phyloP scores from a whole-genome alignment of 257 asterid species.

The Agastache rugosa region DNA sequence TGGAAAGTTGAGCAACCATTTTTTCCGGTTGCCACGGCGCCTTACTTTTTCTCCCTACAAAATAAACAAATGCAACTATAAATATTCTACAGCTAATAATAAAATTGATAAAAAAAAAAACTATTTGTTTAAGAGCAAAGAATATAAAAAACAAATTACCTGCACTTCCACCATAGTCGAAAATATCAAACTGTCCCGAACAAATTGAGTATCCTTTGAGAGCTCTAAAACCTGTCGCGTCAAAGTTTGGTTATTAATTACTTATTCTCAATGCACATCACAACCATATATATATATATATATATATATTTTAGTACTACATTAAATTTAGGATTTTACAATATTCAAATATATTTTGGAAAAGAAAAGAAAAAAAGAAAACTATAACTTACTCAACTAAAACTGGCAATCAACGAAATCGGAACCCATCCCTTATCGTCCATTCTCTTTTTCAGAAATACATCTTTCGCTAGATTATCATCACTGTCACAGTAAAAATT shows the following conservation, averaged over 20 bases:
- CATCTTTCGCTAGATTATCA: not conserved
- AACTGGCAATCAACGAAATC: not conserved
- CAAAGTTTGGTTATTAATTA: too few species aligned
- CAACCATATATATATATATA: too few species aligned
- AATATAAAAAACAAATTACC: not conserved
- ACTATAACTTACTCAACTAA: not conserved
- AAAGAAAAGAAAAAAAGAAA: too few species aligned
- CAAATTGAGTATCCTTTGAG: not conserved
- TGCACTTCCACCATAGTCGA: not conserved
- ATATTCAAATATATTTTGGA: too few species aligned
- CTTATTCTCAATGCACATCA: too few species aligned
- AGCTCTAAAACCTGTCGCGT: not conserved
- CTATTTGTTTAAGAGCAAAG: too few species aligned
- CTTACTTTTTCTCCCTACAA: not conserved
- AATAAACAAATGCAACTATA: not conserved
- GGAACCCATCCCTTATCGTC: not conserved
- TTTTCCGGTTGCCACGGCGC: not conserved
- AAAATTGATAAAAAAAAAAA: too few species aligned
- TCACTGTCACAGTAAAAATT: not conserved
- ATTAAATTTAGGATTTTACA: too few species aligned
- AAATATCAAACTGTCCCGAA: not conserved
- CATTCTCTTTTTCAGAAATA: not conserved
- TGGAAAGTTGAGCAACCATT: not conserved
- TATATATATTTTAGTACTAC: too few species aligned
- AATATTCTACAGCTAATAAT: too few species aligned